Percentiles rank a stretch among this genome's conserved stretches.
Conservation (phyloP, 306 rosid genomes). For the Rosa rugosa region DNA sequence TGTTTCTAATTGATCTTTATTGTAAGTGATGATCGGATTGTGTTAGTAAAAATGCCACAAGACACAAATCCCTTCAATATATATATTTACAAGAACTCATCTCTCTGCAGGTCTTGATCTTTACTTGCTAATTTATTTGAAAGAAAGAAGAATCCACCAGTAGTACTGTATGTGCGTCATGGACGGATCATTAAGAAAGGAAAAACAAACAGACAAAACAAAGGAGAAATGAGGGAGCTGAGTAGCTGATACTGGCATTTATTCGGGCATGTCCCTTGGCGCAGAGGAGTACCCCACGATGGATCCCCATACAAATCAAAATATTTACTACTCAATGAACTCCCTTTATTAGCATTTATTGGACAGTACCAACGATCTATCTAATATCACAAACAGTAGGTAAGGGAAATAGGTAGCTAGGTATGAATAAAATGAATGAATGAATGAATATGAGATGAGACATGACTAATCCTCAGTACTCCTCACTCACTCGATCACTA, state of each 20-base stretch:
- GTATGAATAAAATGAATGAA: neutral
- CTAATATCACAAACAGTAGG: neutral
- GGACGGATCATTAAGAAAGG: neutral
- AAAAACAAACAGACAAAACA: neutral
- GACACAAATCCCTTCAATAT: neutral
- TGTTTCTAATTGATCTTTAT: neutral
- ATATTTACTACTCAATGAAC: slow-evolving; percentile 15
- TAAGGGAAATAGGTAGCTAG: neutral
- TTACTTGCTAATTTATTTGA: neutral
- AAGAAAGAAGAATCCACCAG: neutral
- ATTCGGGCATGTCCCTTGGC: slow-evolving; percentile 4
- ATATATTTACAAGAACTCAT: neutral
- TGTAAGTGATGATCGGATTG: neutral
- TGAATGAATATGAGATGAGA: slow-evolving; percentile 5
- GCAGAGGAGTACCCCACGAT: slow-evolving; percentile 7
- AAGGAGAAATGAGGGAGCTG: neutral
- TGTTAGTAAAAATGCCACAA: neutral
- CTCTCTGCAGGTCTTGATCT: neutral
- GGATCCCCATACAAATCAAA: neutral
- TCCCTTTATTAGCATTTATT: slow-evolving; percentile 5
- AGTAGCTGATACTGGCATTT: slow-evolving; percentile 4
- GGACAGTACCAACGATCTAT: slow-evolving; percentile 12
- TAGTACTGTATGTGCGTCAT: neutral
- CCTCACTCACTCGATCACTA: neutral
- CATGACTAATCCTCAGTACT: slow-evolving; percentile 11